Evolutionary conservation across 148 eudicot genomes (phyloP).

Genomic region (Tetragonia tetragonoides): DNA sequence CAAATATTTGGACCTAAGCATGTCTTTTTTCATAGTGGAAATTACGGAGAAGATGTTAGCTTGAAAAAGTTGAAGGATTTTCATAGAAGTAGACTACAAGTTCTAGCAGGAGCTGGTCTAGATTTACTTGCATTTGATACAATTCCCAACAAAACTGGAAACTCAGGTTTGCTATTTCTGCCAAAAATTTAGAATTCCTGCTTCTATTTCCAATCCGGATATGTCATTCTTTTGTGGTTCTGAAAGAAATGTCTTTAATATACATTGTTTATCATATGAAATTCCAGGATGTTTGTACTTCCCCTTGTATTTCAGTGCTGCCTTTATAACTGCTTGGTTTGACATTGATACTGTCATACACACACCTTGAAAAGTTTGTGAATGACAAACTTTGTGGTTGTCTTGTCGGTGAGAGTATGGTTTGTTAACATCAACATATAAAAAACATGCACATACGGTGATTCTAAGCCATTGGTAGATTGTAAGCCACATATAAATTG

Average conservation of each 20-base stretch:
- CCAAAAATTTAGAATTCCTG: not conserved
- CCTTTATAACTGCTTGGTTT: not conserved
- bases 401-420: too few species aligned
- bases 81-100: slow-evolving; percentile 73
- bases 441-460: too few species aligned
- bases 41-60: slow-evolving; percentile 51
- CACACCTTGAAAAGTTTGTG: not conserved
- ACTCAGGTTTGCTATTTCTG: slow-evolving; percentile 58
- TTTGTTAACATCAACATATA: too few species aligned
- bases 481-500: too few species aligned
- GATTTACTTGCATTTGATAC: slow-evolving; percentile 90
- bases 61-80: slow-evolving; percentile 76
- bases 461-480: too few species aligned
- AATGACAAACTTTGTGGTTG: too few species aligned
- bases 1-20: not conserved
- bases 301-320: not conserved
- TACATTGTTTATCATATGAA: not conserved
- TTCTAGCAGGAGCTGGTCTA: slow-evolving; percentile 72
- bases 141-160: slow-evolving; percentile 80
- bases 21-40: slow-evolving; percentile 44
- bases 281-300: not conserved
- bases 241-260: not conserved
- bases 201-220: too few species aligned
- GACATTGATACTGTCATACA: not conserved
- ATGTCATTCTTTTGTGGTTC: not conserved